phyloP scores from a whole-genome alignment of 345 rosid genomes.

The Melaleuca alternifolia region DNA sequence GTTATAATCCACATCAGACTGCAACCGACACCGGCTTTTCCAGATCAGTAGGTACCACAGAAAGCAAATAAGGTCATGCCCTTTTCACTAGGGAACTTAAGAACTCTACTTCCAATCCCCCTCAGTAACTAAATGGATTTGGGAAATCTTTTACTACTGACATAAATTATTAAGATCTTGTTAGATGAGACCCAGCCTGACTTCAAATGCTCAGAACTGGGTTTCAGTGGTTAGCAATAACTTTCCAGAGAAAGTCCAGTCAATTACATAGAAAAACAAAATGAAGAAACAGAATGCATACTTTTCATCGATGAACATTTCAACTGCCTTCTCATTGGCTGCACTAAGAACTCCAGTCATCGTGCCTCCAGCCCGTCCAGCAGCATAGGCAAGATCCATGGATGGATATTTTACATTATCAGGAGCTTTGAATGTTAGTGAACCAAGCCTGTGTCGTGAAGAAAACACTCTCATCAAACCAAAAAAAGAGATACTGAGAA shows the following conservation, averaged over 20 bases:
- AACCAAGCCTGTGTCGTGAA: conserved; percentile 57
- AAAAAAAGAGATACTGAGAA: background rate
- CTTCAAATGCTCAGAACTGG: background rate
- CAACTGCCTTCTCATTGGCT: conserved; percentile 20
- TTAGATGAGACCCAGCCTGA: background rate
- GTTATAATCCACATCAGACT: background rate
- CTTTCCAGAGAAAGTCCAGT: background rate
- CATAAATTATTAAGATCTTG: background rate
- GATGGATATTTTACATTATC: conserved; percentile 90
- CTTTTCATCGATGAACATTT: conserved; percentile 52
- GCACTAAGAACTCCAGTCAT: conserved; percentile 99
- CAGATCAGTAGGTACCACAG: background rate
- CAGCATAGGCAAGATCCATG: conserved; percentile 90
- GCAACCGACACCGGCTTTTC: background rate
- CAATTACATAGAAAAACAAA: background rate
- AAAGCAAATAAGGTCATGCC: background rate
- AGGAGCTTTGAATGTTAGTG: conserved; percentile 81
- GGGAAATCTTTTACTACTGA: background rate
- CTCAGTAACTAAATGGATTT: background rate
- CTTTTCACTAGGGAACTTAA: background rate
- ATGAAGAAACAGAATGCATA: conserved; percentile 15
- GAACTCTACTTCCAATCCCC: background rate
- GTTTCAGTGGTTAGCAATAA: background rate
- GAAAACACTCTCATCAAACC: background rate
- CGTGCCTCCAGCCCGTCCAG: conserved; percentile 98